Evolutionary conservation across 139 green algal species (phyloP).

Genomic region (Mesostigma viride): DNA sequence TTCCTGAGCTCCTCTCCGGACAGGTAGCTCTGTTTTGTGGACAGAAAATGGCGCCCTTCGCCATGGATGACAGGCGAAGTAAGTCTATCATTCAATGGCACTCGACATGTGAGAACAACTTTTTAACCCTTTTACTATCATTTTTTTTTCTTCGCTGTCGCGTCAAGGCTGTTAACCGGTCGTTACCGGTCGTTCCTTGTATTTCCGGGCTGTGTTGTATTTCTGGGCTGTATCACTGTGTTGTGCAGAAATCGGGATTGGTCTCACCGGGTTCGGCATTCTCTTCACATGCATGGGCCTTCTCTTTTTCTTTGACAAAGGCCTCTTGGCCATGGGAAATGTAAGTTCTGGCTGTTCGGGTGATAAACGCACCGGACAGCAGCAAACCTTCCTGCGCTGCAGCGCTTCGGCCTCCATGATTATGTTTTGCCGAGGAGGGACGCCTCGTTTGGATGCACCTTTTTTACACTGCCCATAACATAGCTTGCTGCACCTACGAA

Average conservation of each 20-base stretch:
- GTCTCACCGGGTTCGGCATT: constrained; percentile 80
- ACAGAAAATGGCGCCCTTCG: no score
- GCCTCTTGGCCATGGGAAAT: constrained; percentile 92
- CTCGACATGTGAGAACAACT: no score
- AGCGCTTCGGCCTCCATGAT: background rate
- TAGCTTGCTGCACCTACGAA: background rate
- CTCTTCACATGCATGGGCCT: constrained; percentile 86
- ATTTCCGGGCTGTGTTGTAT: no score
- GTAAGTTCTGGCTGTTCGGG: constrained; percentile 38
- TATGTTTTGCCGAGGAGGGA: background rate
- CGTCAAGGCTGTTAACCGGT: no score
- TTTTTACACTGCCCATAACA: background rate
- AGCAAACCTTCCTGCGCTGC: background rate
- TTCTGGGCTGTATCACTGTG: no score
- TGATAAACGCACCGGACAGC: background rate
- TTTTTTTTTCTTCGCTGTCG: no score
- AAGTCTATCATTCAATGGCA: no score
- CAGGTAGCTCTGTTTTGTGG: no score
- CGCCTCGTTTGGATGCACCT: background rate
- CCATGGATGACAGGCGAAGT: no score
- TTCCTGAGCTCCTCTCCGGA: no score
- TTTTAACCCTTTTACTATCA: no score
- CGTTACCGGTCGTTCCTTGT: no score
- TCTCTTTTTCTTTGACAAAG: constrained; percentile 91
- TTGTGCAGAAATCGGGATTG: constrained; percentile 87